These are phyloP conservation scores for Coffea canephora DNA, from an alignment of 257 asterid genomes.

Conservation along the genomic window DNA sequence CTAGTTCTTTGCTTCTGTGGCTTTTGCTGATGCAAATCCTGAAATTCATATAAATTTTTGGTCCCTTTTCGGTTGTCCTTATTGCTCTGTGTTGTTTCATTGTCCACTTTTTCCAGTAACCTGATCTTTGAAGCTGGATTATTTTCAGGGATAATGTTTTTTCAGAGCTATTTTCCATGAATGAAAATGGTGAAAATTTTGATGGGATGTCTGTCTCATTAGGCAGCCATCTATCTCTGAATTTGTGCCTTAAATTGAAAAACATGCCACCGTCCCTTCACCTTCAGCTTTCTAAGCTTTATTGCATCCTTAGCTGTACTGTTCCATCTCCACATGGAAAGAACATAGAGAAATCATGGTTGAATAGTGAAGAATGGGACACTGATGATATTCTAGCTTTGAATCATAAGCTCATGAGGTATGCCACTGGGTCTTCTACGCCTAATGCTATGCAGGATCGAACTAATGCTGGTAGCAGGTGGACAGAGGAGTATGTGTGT, in stretches of 20 bases:
- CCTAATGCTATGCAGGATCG: constrained; percentile 13
- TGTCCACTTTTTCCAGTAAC: not conserved
- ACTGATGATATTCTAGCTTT: constrained; percentile 40
- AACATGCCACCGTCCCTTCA: constrained; percentile 39
- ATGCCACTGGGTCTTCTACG: constrained; percentile 36
- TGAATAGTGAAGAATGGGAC: constrained; percentile 33
- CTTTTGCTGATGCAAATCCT: constrained; percentile 1
- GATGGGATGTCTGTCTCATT: constrained; percentile 44
- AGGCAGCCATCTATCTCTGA: constrained; percentile 58
- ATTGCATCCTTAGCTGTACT: constrained; percentile 57
- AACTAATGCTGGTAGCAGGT: constrained; percentile 18
- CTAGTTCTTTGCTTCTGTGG: not conserved
- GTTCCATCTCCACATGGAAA: constrained; percentile 19
- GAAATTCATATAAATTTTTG: not conserved
- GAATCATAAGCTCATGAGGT: constrained; percentile 46
- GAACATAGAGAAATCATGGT: constrained; percentile 22
- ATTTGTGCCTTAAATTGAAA: constrained; percentile 61
- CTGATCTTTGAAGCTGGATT: constrained; percentile 7
- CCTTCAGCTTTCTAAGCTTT: constrained; percentile 37
- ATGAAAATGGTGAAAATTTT: constrained; percentile 52
- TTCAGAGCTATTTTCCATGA: constrained; percentile 59
- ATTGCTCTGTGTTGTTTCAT: not conserved
- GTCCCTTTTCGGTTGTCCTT: not conserved
- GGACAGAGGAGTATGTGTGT: constrained; percentile 34
- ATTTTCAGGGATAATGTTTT: constrained; percentile 57